These are phyloP conservation scores for Solanum hybrid DNA, from an alignment of 305 asterid genomes.

Conservation along the genomic window DNA sequence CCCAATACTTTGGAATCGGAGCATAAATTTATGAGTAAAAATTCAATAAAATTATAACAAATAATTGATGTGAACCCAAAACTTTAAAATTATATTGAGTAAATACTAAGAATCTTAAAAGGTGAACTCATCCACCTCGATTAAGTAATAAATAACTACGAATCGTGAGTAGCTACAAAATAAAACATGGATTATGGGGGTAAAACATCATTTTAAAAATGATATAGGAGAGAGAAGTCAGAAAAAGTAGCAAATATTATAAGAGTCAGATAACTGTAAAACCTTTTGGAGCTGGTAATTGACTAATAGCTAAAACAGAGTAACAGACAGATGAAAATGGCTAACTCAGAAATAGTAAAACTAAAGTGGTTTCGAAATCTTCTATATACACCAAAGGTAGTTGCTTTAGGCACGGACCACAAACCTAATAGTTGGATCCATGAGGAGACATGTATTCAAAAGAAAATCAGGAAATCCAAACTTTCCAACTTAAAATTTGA, in stretches of 20 bases:
- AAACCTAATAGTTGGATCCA: background rate
- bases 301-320: background rate
- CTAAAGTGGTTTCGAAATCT: background rate
- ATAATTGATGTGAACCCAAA: background rate
- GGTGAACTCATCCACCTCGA: background rate
- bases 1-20: background rate
- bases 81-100: background rate
- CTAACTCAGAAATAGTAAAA: background rate
- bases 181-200: background rate
- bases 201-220: background rate
- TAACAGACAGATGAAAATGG: background rate
- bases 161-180: background rate
- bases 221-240: background rate
- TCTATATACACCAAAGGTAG: background rate
- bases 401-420: background rate
- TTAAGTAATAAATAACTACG: background rate
- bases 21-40: background rate
- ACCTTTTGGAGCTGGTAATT: background rate
- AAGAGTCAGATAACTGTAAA: background rate
- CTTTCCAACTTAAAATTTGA: background rate
- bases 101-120: background rate
- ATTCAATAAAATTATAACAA: background rate
- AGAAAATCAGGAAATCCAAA: background rate
- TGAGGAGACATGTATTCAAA: background rate
- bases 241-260: background rate